Percentiles rank a stretch among this genome's conserved stretches.
Evolutionary conservation across 139 green algal genomes (phyloP).

Genomic region (Chlorella vulgaris): DNA sequence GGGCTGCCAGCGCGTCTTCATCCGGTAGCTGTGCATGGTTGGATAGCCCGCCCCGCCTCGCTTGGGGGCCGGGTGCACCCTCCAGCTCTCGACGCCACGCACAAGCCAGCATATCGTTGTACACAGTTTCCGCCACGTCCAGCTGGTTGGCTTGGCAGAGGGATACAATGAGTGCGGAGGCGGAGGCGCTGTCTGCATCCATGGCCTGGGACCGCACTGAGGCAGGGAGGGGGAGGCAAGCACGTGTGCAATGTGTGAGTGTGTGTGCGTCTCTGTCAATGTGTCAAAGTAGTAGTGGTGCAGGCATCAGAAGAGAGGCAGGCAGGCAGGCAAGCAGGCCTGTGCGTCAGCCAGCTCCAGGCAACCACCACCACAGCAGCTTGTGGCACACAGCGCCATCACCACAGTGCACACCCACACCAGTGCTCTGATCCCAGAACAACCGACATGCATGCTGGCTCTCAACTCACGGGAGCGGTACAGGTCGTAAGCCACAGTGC

Average conservation of each 20-base stretch:
- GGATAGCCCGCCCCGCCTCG: slow-evolving; percentile 8
- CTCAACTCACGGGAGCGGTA: slow-evolving; percentile 42
- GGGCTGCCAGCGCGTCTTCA: slow-evolving; percentile 35
- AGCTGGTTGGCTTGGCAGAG: slow-evolving; percentile 53
- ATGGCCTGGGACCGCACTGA: slow-evolving; percentile 40
- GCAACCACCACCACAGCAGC: too few relatives aligned
- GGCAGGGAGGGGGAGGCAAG: neutral
- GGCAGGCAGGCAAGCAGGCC: too few relatives aligned
- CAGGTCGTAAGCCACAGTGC: slow-evolving; percentile 33
- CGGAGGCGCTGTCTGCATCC: slow-evolving; percentile 31
- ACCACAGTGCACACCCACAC: too few relatives aligned
- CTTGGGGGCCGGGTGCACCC: neutral
- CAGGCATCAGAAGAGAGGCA: too few relatives aligned
- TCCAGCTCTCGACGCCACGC: slow-evolving; percentile 21
- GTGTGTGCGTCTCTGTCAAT: too few relatives aligned
- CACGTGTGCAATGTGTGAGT: neutral
- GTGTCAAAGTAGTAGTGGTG: too few relatives aligned
- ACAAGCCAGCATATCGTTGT: slow-evolving; percentile 47
- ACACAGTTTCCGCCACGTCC: slow-evolving; percentile 39
- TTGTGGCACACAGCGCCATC: too few relatives aligned
- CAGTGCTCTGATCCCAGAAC: too few relatives aligned
- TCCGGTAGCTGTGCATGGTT: slow-evolving; percentile 48
- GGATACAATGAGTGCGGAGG: slow-evolving; percentile 57
- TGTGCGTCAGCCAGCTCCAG: too few relatives aligned
- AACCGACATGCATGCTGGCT: neutral